Evolutionary conservation across 805 yeast species (phyloP).

Genomic region (Cephaloascus fragrans): DNA sequence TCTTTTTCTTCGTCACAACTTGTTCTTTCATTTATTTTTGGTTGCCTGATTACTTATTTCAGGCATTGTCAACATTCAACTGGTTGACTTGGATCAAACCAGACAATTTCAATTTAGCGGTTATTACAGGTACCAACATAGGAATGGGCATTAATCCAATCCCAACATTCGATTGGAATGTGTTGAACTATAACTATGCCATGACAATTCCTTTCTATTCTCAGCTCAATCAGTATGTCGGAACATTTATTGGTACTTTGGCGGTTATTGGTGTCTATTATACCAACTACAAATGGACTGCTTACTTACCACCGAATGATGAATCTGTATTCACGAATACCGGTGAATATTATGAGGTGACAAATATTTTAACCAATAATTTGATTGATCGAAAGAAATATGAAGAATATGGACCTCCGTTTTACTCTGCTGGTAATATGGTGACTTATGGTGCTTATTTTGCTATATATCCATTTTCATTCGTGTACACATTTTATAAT

Average conservation of each 20-base stretch:
- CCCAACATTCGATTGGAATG: constrained; percentile 18
- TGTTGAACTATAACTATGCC: constrained; percentile 7
- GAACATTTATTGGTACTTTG: constrained; percentile 19
- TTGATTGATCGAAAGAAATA: constrained; percentile 25
- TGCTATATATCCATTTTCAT: constrained; percentile 16
- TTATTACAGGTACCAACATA: constrained; percentile 13
- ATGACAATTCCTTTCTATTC: constrained; percentile 36
- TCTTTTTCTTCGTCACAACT: constrained; percentile 8
- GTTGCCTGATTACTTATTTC: constrained; percentile 18
- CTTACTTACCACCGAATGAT: constrained; percentile 10
- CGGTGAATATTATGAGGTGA: constrained; percentile 25
- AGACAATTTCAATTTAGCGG: constrained; percentile 13
- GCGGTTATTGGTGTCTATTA: constrained; percentile 13
- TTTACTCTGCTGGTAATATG: constrained; percentile 30
- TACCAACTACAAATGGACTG: constrained; percentile 15
- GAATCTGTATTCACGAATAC: constrained; percentile 24
- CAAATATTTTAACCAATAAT: constrained; percentile 21
- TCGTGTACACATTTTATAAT: constrained; percentile 19
- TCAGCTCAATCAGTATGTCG: constrained; percentile 16
- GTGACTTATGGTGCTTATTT: constrained; percentile 22
- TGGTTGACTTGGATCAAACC: constrained; percentile 23
- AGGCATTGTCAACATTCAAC: constrained; percentile 16
- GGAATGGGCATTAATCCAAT: constrained; percentile 23
- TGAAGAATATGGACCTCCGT: constrained; percentile 30
- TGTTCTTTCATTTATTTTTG: constrained; percentile 17